Evolutionary conservation across 495 filamentous ascomycete species (phyloP).

Genomic region (Clohesyomyces aquaticus): DNA sequence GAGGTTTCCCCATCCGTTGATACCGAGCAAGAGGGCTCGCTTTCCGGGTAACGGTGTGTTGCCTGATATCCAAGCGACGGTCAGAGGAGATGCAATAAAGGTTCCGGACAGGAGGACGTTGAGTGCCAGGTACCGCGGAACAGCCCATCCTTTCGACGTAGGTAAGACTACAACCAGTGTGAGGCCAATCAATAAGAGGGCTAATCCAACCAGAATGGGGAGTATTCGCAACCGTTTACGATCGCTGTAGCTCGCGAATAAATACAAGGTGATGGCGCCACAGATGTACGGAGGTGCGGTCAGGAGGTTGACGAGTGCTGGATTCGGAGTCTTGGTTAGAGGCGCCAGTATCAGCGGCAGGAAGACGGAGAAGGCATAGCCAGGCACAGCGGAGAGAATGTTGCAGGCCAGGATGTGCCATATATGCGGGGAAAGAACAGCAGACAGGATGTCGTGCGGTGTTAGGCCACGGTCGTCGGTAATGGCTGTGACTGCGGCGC

Average conservation of each 20-base stretch:
- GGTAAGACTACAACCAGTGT: conserved; percentile 48
- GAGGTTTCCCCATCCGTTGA: conserved; percentile 65
- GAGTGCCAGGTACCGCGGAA: conserved; percentile 54
- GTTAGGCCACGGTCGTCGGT: conserved; percentile 51
- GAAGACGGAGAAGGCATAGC: conserved; percentile 59
- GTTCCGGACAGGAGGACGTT: conserved; percentile 59
- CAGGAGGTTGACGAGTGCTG: conserved; percentile 58
- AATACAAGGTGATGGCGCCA: conserved; percentile 54
- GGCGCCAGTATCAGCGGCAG: conserved; percentile 55
- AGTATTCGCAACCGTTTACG: conserved; percentile 50
- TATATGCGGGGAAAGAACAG: conserved; percentile 57
- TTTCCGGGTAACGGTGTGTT: conserved; percentile 61
- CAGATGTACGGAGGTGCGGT: conserved; percentile 60
- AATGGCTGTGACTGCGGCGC: not conserved
- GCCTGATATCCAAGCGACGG: conserved; percentile 60
- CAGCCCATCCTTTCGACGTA: conserved; percentile 38
- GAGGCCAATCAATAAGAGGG: conserved; percentile 54
- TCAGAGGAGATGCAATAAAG: conserved; percentile 59
- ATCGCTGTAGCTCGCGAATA: conserved; percentile 56
- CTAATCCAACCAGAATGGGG: conserved; percentile 56
- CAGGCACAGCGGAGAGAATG: conserved; percentile 58
- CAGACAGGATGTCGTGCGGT: conserved; percentile 54
- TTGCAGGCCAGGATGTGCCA: conserved; percentile 58
- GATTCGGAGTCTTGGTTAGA: conserved; percentile 35
- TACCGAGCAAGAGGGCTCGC: conserved; percentile 57